Conservation (phyloP, 208 protist species). For the Endotrypanum monterogeii region DNA sequence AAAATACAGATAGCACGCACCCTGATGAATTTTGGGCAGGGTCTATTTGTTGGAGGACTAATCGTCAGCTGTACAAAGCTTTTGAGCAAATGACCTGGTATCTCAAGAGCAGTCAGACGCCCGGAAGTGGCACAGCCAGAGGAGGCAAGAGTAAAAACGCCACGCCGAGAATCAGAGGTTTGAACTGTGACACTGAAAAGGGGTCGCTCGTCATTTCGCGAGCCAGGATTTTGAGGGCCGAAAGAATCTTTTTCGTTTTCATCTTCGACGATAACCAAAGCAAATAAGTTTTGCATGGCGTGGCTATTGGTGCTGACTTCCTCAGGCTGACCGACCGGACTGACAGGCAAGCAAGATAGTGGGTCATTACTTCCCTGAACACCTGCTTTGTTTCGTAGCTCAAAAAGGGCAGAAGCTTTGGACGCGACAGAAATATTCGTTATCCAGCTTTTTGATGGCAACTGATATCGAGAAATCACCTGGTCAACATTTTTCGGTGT, state of each 20-base stretch:
- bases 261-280: not conserved
- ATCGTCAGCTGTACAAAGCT: slow-evolving; percentile 9
- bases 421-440: slow-evolving; percentile 9
- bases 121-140: not conserved
- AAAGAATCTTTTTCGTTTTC: not conserved
- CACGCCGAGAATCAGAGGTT: slow-evolving; percentile 12
- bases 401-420: slow-evolving; percentile 10
- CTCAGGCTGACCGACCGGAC: not conserved
- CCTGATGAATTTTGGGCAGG: not conserved
- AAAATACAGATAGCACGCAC: slow-evolving; percentile 21
- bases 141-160: slow-evolving; percentile 1
- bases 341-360: not conserved
- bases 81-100: slow-evolving; percentile 13
- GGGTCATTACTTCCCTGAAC: not conserved
- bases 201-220: not conserved
- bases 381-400: not conserved
- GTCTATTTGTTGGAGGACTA: not conserved
- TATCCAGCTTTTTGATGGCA: slow-evolving; percentile 30
- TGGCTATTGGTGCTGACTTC: not conserved
- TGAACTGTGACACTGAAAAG: slow-evolving; percentile 8
- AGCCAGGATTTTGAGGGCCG: not conserved
- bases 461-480: slow-evolving; percentile 2
- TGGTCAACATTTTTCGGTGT: slow-evolving; percentile 6
- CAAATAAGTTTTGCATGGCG: not conserved
- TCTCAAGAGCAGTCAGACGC: not conserved